These are phyloP conservation scores for Xerocomellus chrysenteron DNA, from an alignment of 768 basidiomycete species.

Conservation along the genomic window DNA sequence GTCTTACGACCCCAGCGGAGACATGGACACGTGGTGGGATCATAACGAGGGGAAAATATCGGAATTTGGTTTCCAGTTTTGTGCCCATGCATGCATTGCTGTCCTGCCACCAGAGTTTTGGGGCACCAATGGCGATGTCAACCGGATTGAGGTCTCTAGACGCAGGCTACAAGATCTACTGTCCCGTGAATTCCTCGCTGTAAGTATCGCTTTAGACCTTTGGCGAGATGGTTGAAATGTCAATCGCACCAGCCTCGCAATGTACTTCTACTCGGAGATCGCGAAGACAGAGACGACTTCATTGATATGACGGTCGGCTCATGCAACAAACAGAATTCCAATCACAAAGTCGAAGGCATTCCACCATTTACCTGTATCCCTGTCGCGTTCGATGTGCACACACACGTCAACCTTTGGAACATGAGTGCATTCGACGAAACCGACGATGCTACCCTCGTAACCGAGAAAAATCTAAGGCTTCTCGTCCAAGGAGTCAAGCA, in stretches of 20 bases:
- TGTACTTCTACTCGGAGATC: constrained; percentile 17
- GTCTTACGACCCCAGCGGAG: constrained; percentile 20
- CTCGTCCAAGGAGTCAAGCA: constrained; percentile 15
- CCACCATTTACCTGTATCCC: constrained; percentile 3
- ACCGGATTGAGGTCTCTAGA: constrained; percentile 9
- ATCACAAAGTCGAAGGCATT: not conserved
- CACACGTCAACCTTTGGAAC: constrained; percentile 21
- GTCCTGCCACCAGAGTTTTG: constrained; percentile 9
- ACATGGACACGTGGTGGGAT: constrained; percentile 39
- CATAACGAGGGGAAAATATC: constrained; percentile 27
- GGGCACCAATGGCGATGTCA: constrained; percentile 1
- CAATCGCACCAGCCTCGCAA: constrained; percentile 17
- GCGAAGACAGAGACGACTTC: constrained; percentile 14
- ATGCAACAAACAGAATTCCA: not conserved
- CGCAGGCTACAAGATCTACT: constrained; percentile 11
- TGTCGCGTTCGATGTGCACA: constrained; percentile 3
- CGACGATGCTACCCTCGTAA: constrained; percentile 9
- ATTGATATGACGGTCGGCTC: not conserved
- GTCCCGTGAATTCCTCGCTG: constrained; percentile 4
- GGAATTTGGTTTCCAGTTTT: constrained; percentile 31
- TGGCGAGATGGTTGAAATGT: not conserved
- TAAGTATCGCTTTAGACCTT: constrained; percentile 5
- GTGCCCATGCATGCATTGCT: constrained; percentile 38
- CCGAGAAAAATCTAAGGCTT: constrained; percentile 14
- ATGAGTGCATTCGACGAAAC: constrained; percentile 12